A percentile compares a stretch with the other conserved stretches of the same genome.
Evolutionary conservation across 306 rosid species (phyloP).

Genomic region (Rosa multiflora): DNA sequence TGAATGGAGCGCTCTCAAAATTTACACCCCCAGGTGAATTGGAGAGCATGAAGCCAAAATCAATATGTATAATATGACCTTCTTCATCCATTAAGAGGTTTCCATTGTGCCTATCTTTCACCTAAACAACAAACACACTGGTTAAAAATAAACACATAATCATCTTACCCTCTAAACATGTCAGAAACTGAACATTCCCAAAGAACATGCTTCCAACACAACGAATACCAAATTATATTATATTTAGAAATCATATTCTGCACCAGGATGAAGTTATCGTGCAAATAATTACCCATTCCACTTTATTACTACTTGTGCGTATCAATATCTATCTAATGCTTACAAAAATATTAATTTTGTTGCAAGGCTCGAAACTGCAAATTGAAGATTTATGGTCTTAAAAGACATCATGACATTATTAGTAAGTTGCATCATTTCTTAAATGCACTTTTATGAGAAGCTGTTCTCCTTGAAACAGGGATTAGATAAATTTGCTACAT

Average conservation of each 20-base stretch:
- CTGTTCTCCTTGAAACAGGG: neutral
- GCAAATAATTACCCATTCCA: neutral
- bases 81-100: constrained; percentile 95
- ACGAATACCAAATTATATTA: neutral
- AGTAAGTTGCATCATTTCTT: neutral
- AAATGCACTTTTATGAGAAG: neutral
- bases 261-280: neutral
- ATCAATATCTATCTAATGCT: neutral
- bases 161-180: neutral
- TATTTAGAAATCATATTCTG: neutral
- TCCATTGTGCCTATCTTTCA: constrained; percentile 97
- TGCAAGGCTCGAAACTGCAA: neutral
- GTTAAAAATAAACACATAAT: constrained; percentile 25
- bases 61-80: constrained; percentile 97
- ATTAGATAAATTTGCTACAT: constrained; percentile 1
- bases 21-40: constrained; percentile 99
- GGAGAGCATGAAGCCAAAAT: constrained; percentile 99
- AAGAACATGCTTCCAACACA: neutral
- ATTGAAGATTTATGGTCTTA: neutral
- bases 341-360: neutral
- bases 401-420: neutral
- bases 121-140: constrained; percentile 38
- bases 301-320: neutral
- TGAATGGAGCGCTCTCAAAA: constrained; percentile 99
- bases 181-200: neutral